These are phyloP conservation scores for Hymenoscyphus fructigenus DNA, from an alignment of 2,329 filamentous ascomycete genomes.

Conservation along the genomic window DNA sequence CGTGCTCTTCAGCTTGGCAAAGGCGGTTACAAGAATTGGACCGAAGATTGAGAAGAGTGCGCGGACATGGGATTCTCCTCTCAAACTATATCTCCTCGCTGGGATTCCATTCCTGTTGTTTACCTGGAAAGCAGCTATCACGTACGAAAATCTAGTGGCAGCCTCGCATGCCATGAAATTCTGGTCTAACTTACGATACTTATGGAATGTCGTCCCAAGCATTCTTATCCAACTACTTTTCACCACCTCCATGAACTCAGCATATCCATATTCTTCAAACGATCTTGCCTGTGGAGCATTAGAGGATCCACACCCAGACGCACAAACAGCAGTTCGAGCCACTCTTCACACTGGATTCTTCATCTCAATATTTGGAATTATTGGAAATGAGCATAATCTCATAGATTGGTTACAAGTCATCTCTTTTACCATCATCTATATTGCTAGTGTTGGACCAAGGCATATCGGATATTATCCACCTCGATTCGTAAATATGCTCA, in stretches of 20 bases:
- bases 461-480: slow-evolving; percentile 32
- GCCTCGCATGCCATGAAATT: slow-evolving; percentile 22
- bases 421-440: slow-evolving; percentile 28
- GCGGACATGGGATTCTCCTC: slow-evolving; percentile 23
- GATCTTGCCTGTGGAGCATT: slow-evolving; percentile 27
- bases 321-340: slow-evolving; percentile 23
- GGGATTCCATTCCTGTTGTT: slow-evolving; percentile 29
- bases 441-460: slow-evolving; percentile 29
- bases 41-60: slow-evolving; percentile 22
- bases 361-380: slow-evolving; percentile 19
- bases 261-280: slow-evolving; percentile 26
- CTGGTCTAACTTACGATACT: slow-evolving; percentile 23
- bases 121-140: slow-evolving; percentile 24
- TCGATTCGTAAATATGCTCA: slow-evolving; percentile 25
- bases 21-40: slow-evolving; percentile 25
- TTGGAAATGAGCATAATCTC: slow-evolving; percentile 26
- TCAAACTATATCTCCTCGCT: slow-evolving; percentile 26
- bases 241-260: slow-evolving; percentile 26
- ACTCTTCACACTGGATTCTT: slow-evolving; percentile 31
- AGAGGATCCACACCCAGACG: slow-evolving; percentile 23
- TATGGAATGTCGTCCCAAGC: slow-evolving; percentile 25
- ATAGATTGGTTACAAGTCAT: slow-evolving; percentile 31
- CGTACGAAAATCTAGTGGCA: slow-evolving; percentile 26
- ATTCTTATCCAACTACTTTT: slow-evolving; percentile 30
- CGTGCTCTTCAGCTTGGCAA: slow-evolving; percentile 27